phyloP scores from a whole-genome alignment of 2,329 filamentous ascomycete genomes.

The Colletotrichum tofieldiae region DNA sequence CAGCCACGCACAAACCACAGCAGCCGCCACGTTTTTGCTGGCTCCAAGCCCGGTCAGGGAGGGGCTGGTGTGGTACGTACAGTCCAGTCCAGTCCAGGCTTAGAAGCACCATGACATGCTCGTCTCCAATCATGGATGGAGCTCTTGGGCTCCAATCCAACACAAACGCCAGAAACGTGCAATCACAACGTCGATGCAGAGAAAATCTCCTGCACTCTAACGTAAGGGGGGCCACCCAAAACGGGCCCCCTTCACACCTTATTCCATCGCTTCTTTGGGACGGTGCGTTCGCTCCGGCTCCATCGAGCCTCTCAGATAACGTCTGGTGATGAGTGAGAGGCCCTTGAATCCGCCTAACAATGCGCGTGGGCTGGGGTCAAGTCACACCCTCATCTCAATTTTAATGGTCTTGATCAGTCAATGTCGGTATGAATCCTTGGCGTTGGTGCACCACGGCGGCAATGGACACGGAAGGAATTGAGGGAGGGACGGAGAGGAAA shows the following conservation, averaged over 20 bases:
- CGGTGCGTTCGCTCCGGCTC: constrained; percentile 19
- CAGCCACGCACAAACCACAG: constrained; percentile 1
- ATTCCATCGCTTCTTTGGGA: constrained; percentile 18
- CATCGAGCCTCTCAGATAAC: neutral
- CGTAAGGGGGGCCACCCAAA: constrained; percentile 30
- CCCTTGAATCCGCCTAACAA: neutral
- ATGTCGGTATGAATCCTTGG: neutral
- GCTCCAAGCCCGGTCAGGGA: neutral
- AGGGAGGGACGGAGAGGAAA: neutral
- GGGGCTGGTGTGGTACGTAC: constrained; percentile 20
- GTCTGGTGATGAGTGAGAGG: constrained; percentile 8
- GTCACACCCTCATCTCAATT: neutral
- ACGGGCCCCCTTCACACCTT: constrained; percentile 22
- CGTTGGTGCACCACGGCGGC: neutral
- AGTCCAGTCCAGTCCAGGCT: neutral
- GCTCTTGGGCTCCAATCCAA: neutral
- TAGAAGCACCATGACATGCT: constrained; percentile 38
- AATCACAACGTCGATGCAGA: constrained; percentile 23
- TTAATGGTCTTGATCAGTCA: neutral
- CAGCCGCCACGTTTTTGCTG: constrained; percentile 35
- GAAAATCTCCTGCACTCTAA: constrained; percentile 26
- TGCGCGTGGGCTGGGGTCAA: neutral
- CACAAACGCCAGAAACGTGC: constrained; percentile 17
- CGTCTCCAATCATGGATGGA: constrained; percentile 20
- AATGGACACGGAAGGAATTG: neutral